Evolutionary conservation across 768 basidiomycete species (phyloP), one percentile per base, ranked within the genome.

Genomic region (Suillus plorans): DNA sequence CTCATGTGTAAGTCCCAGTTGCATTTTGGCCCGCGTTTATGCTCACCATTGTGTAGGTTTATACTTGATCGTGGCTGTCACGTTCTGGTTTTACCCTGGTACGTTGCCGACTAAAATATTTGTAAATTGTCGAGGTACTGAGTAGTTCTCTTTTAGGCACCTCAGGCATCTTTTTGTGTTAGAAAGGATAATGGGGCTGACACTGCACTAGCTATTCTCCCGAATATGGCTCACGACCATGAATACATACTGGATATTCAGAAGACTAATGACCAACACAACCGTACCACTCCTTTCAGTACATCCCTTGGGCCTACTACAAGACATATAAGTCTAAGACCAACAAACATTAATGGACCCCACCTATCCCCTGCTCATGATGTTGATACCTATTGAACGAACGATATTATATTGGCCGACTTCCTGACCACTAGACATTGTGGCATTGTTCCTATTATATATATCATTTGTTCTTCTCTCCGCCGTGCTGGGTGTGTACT

Each of bases 1-100:
- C 81, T 94, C n/a, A 85, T 93, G 63, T 86, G 89, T 85, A 67
- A 57, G 80, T 73, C 8, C 34, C 55, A 13, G 22, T 44, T 20
- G 1, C 16, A 16, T 50, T 47, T 42, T 37, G 12, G 28, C 39
- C 57, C 53, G 49, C 18, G n/a, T 31, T 37, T 9, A 14, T 74
- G 47, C 45, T 36, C 31, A 18, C 16, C 31, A 8, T 6, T 63
- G 42, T 44, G 5, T 44, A 84, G 82, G 82, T 65, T 76, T 86
- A 20, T 88, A 86, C 72, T 71, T 86, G 52, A 85, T 88, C 64
- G 79, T 88, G 64, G 83, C 80, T 31, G 81, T 86, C 42, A 77
- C 79, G 6, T 85, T 84, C 71, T 84, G 84, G 84, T 84, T 78
- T 68, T 85, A 85, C 63, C 83, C 82, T 4, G 81, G 81, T 80